phyloP scores from a whole-genome alignment of 1,139 yeast species.

The Hyphopichia khmerensis region DNA sequence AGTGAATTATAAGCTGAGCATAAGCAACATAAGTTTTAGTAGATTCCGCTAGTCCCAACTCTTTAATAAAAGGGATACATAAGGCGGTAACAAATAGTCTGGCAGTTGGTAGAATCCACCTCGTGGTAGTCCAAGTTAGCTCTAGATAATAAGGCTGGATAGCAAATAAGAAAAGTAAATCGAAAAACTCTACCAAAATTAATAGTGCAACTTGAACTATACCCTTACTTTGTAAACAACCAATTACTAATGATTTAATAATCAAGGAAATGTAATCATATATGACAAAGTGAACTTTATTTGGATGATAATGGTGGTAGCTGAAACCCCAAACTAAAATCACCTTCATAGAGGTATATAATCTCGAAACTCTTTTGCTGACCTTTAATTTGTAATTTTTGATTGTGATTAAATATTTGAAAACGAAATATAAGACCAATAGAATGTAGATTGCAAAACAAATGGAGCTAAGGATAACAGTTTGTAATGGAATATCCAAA shows the following conservation, averaged over 20 bases:
- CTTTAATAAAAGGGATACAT: constrained; percentile 40
- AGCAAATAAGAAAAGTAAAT: constrained; percentile 27
- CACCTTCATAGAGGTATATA: constrained; percentile 49
- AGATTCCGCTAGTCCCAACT: constrained; percentile 31
- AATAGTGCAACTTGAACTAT: constrained; percentile 43
- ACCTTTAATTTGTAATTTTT: constrained; percentile 12
- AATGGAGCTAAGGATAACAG: constrained; percentile 27
- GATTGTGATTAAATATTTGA: constrained; percentile 24
- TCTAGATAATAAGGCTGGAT: constrained; percentile 42
- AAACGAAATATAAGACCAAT: constrained; percentile 29
- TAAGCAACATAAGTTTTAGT: constrained; percentile 41
- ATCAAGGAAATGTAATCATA: constrained; percentile 33
- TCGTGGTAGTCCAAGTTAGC: constrained; percentile 38
- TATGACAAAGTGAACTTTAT: constrained; percentile 35
- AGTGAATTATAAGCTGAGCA: constrained; percentile 40
- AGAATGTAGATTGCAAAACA: constrained; percentile 34
- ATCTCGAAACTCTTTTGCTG: constrained; percentile 26
- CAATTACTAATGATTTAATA: constrained; percentile 39
- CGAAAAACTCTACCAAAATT: constrained; percentile 32
- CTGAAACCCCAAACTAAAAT: constrained; percentile 48
- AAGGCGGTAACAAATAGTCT: constrained; percentile 37
- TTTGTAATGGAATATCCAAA: constrained; percentile 10
- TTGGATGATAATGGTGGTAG: constrained; percentile 47
- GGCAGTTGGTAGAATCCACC: constrained; percentile 37
- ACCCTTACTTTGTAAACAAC: constrained; percentile 44